Conservation (phyloP, 371 early-diverging fungal genomes). For the Mortierella sp. region DNA sequence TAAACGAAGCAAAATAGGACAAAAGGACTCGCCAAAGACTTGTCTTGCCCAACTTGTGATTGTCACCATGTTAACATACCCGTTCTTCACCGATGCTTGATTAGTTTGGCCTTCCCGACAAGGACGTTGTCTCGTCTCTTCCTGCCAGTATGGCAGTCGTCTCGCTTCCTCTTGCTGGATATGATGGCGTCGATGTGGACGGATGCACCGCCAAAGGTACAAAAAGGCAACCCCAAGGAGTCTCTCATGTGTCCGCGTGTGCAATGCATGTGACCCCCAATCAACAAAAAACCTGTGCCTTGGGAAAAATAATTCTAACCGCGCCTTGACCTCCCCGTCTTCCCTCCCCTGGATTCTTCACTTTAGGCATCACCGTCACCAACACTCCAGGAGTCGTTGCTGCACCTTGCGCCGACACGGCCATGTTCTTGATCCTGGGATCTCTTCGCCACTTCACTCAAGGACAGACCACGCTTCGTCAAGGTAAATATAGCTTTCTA, state of each 20-base stretch:
- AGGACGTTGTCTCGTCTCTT: slow-evolving; percentile 24
- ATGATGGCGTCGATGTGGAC: slow-evolving; percentile 25
- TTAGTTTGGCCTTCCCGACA: slow-evolving; percentile 26
- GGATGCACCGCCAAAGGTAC: slow-evolving; percentile 48
- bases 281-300: not conserved
- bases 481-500: too few relatives aligned
- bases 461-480: slow-evolving; percentile 56
- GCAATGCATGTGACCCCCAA: not conserved
- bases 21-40: not conserved
- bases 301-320: not conserved
- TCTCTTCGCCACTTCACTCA: slow-evolving; percentile 60
- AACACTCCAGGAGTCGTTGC: slow-evolving; percentile 48
- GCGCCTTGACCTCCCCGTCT: not conserved
- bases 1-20: not conserved
- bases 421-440: slow-evolving; percentile 61
- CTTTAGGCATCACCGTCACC: slow-evolving; percentile 34
- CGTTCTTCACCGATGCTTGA: not conserved
- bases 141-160: slow-evolving; percentile 36
- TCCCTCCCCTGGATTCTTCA: not conserved
- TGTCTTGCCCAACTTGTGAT: too few relatives aligned
- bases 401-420: slow-evolving; percentile 64
- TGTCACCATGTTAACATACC: not conserved
- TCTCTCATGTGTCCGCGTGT: not conserved
- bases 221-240: not conserved
- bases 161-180: slow-evolving; percentile 29